Base-by-base conservation (phyloP, 306 rosid genomes). In the Astragalus glycyphyllos region DNA sequence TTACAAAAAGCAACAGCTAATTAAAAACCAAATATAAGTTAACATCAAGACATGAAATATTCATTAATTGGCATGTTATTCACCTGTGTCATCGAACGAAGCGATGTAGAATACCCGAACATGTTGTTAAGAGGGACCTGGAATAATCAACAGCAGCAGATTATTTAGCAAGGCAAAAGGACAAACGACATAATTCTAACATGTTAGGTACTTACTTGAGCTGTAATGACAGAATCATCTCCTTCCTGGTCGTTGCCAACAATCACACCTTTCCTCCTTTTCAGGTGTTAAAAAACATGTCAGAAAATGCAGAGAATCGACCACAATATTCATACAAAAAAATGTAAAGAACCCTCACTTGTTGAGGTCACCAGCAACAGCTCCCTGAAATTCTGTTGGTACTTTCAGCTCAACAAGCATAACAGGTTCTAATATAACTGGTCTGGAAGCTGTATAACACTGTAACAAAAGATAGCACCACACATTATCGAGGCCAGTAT, bases 211-310 rank as follows among this genome's bases (percentile, higher is more conserved):
- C 97, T 75, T 87, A 90, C 98, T 40, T 90, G 87, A 46, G 97
- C 97, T 29, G 91, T 83, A 67, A 94, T 91, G 47, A 91, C 81
- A 51, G 99, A 94, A 75, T 94, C 99, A 71, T 94, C 99, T 54
- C 99, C 99, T 5, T 94, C 99, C 81, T 94, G 99, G 72, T 94
- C 99, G 78, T 94, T 94, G 77, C 99, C 99, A 57, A 94, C 90
- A 65, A 94, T 94, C 38, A 89, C 64, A 75, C 97, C 99, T 79
- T 94, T 94, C 67, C 99, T 83, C 97, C 99, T 94, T 46, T 63
- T 68, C 73, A 80, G 11, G 58, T 13, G 65, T 66, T 7, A 80
- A 9, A 12, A 65, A 64, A 55, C 12, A 23, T 29, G 72, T 62
- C 46, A 71, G 73, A 48, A 48, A 69, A 59, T 58, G 40, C 34